A percentile compares a stretch with the other conserved stretches of the same genome.
These are phyloP conservation scores for Candida xyloterini DNA, from an alignment of 805 yeast species.

Conservation along the genomic window DNA sequence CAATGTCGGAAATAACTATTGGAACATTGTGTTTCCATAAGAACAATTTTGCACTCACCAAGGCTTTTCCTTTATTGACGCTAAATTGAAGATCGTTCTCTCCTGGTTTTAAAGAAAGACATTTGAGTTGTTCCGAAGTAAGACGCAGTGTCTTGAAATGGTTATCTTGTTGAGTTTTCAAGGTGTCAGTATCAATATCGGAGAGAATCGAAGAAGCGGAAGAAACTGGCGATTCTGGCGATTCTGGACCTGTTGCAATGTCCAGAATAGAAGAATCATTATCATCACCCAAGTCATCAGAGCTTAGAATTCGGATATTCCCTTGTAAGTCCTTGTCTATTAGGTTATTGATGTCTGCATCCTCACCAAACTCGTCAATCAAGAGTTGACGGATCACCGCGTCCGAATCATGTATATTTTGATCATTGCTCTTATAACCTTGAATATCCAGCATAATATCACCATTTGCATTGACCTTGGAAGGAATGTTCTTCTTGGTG, in stretches of 20 bases:
- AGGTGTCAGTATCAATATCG: slow-evolving; percentile 24
- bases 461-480: slow-evolving; percentile 84
- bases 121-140: slow-evolving; percentile 83
- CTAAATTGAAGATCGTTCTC: slow-evolving; percentile 74
- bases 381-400: slow-evolving; percentile 69
- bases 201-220: slow-evolving; percentile 27
- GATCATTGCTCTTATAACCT: slow-evolving; percentile 87
- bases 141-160: slow-evolving; percentile 86
- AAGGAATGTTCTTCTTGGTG: slow-evolving; percentile 75
- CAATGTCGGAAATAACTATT: slow-evolving; percentile 94
- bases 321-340: slow-evolving; percentile 64
- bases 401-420: slow-evolving; percentile 74
- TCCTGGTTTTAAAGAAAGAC: slow-evolving; percentile 72
- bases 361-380: slow-evolving; percentile 68
- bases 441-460: slow-evolving; percentile 90
- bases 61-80: slow-evolving; percentile 79
- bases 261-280: slow-evolving; percentile 14
- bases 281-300: slow-evolving; percentile 24
- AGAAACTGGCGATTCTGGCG: slow-evolving; percentile 23
- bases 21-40: slow-evolving; percentile 85
- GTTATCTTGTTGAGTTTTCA: slow-evolving; percentile 22
- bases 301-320: slow-evolving; percentile 50
- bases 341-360: slow-evolving; percentile 43
- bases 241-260: slow-evolving; percentile 9
- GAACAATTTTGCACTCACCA: slow-evolving; percentile 67